A percentile compares a stretch with the other conserved stretches of the same genome.
phyloP scores from a whole-genome alignment of 1,284 basidiomycete species.

The Entoloma clypeatum region DNA sequence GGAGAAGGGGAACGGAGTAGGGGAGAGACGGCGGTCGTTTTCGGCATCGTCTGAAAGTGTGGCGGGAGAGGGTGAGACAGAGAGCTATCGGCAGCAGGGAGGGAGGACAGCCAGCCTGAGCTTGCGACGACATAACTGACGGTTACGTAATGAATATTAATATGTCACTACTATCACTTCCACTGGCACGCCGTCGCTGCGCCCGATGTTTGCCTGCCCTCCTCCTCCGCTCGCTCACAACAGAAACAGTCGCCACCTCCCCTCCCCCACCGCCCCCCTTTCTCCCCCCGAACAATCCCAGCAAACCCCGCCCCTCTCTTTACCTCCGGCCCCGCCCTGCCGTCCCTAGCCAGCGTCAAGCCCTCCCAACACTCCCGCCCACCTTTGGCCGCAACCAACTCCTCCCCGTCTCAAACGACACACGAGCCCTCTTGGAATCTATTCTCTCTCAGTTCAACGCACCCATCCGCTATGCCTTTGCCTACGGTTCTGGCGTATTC shows the following conservation, averaged over 20 bases:
- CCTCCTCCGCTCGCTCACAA: constrained; percentile 44
- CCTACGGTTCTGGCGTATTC: constrained; percentile 93
- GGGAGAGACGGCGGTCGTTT: constrained; percentile 7
- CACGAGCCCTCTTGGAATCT: constrained; percentile 70
- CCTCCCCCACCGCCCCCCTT: constrained; percentile 27
- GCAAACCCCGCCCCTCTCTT: constrained; percentile 35
- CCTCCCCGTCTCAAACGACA: constrained; percentile 71
- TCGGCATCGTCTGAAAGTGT: too few relatives aligned
- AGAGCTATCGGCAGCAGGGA: constrained; percentile 8
- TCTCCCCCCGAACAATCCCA: constrained; percentile 30
- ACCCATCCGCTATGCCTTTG: constrained; percentile 89
- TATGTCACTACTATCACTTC: constrained; percentile 23
- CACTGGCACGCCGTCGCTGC: constrained; percentile 18
- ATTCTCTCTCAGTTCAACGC: constrained; percentile 78
- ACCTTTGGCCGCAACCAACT: constrained; percentile 81
- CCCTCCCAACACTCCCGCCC: constrained; percentile 56
- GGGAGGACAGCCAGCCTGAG: constrained; percentile 10
- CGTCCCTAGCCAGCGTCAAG: constrained; percentile 36
- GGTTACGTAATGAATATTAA: too few relatives aligned
- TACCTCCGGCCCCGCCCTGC: constrained; percentile 53
- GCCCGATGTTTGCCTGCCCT: constrained; percentile 19
- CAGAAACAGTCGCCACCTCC: constrained; percentile 40
- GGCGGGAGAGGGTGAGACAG: constrained; percentile 13
- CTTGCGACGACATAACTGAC: too few relatives aligned
- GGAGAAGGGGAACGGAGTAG: constrained; percentile 5